Percentiles rank a stretch among this genome's conserved stretches.
Evolutionary conservation across 139 green algal species (phyloP).

Genomic region (Eudorina sp.): DNA sequence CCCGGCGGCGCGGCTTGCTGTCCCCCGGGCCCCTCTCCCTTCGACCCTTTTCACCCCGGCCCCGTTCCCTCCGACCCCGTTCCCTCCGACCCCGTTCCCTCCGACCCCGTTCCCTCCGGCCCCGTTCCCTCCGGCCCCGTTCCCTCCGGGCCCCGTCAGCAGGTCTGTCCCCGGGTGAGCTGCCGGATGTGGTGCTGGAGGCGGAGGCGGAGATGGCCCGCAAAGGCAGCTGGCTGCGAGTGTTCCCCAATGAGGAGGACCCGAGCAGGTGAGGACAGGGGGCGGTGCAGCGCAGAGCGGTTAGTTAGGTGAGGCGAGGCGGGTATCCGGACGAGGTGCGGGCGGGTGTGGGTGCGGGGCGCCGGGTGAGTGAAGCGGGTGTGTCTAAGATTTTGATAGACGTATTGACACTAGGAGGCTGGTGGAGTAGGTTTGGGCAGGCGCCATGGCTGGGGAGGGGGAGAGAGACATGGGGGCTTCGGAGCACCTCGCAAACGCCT

Average conservation of each 20-base stretch:
- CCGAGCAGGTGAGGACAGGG: conserved; percentile 44
- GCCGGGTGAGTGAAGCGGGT: no score
- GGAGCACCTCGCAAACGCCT: no score
- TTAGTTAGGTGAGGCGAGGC: no score
- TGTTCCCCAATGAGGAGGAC: conserved; percentile 55
- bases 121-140: not conserved
- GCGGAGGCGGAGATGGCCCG: conserved; percentile 63
- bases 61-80: not conserved
- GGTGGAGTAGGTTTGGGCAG: no score
- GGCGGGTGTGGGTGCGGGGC: not conserved
- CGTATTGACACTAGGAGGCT: no score
- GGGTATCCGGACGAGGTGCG: no score
- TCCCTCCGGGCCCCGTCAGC: not conserved
- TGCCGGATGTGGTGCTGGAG: conserved; percentile 65
- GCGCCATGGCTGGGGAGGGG: no score
- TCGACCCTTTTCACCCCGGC: not conserved
- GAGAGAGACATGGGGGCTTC: not conserved
- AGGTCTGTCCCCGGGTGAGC: conserved; percentile 46
- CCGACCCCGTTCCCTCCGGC: not conserved
- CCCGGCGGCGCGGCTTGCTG: not conserved
- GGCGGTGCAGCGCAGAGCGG: no score
- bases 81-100: not conserved
- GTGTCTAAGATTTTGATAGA: no score
- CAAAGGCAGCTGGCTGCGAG: conserved; percentile 49
- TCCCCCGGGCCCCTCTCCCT: not conserved